Evolutionary conservation across 305 asterid genomes (phyloP).

Genomic region (Galium porrigens): DNA sequence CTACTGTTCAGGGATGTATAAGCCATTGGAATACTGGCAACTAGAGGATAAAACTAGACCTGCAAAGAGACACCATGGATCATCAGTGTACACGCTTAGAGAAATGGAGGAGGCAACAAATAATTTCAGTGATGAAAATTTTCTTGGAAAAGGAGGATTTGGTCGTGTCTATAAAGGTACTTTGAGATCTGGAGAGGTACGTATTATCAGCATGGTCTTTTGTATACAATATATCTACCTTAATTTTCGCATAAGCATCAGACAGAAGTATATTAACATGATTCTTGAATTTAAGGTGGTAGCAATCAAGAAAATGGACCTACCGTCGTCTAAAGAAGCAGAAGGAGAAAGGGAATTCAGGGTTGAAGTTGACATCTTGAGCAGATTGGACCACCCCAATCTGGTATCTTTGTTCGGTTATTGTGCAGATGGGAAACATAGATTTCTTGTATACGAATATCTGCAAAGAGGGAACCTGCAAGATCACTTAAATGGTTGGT

Average conservation of each 20-base stretch:
- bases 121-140: constrained; percentile 55
- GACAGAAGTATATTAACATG: background rate
- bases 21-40: constrained; percentile 69
- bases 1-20: constrained; percentile 57
- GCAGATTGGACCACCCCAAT: constrained; percentile 90
- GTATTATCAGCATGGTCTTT: background rate
- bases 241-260: background rate
- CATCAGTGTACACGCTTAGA: constrained; percentile 61
- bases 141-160: constrained; percentile 86
- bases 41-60: constrained; percentile 53
- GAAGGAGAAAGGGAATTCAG: constrained; percentile 91
- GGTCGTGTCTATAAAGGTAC: constrained; percentile 87
- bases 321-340: constrained; percentile 64
- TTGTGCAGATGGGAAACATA: constrained; percentile 90
- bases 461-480: constrained; percentile 82
- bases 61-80: constrained; percentile 49
- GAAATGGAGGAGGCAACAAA: constrained; percentile 85
- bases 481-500: constrained; percentile 80
- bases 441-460: constrained; percentile 81
- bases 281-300: constrained; percentile 40
- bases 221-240: background rate
- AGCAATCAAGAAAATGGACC: constrained; percentile 91
- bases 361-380: constrained; percentile 82
- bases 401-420: constrained; percentile 72
- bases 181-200: constrained; percentile 72